Conservation (phyloP, 2,329 filamentous ascomycete species). For the Aspergillus fructus region DNA sequence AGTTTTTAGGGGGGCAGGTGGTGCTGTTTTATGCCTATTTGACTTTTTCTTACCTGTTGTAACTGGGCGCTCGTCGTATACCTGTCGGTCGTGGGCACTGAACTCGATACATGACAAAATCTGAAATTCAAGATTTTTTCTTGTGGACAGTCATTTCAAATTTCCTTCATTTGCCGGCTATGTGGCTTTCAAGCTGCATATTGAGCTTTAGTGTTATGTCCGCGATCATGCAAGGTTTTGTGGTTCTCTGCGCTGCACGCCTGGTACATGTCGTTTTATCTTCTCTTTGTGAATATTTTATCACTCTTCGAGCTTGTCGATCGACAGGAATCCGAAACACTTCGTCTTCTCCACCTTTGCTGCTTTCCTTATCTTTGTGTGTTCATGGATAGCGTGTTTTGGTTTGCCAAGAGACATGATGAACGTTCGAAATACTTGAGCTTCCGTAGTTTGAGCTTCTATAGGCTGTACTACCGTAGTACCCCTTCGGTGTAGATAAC, state of each 20-base stretch:
- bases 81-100: constrained; percentile 1
- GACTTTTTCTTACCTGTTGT: constrained; percentile 5
- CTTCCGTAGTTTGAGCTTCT: neutral
- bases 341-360: constrained; percentile 13
- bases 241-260: neutral
- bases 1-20: neutral
- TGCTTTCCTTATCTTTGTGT: constrained; percentile 9
- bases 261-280: constrained; percentile 5
- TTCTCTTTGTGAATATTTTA: constrained; percentile 23
- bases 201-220: constrained; percentile 9
- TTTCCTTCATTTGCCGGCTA: constrained; percentile 5
- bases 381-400: constrained; percentile 15
- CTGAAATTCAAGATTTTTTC: neutral
- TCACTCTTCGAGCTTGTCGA: constrained; percentile 10
- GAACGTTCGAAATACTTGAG: constrained; percentile 1
- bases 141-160: constrained; percentile 8
- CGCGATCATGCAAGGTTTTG: neutral
- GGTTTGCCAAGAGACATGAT: constrained; percentile 16
- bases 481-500: too few species aligned
- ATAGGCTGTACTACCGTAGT: neutral
- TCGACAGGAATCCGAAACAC: constrained; percentile 19
- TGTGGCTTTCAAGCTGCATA: neutral
- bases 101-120: constrained; percentile 3
- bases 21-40: neutral
- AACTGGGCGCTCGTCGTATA: neutral